phyloP scores from a whole-genome alignment of 176 grass and related monocot genomes.

The Rhynchospora pubera region DNA sequence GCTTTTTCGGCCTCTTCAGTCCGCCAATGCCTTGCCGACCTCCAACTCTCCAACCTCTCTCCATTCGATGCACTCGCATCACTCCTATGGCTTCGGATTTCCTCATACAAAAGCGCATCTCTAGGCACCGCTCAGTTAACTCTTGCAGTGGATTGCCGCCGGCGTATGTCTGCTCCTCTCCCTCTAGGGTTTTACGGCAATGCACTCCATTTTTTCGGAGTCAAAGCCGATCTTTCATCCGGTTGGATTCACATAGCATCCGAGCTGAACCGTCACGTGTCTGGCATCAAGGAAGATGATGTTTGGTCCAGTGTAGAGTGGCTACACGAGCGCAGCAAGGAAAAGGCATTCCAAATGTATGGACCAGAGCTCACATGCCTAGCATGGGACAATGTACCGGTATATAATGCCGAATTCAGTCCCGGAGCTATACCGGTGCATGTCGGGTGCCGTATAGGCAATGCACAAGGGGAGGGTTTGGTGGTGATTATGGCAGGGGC shows the following conservation, averaged over 20 bases:
- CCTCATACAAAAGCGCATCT: neutral
- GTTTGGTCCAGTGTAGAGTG: conserved; percentile 58
- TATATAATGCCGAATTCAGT: conserved; percentile 48
- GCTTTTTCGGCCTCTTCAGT: conserved; percentile 43
- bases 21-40: conserved; percentile 29
- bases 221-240: conserved; percentile 38
- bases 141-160: conserved; percentile 60
- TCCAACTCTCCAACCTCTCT: conserved; percentile 24
- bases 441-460: conserved; percentile 39
- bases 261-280: conserved; percentile 31
- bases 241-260: conserved; percentile 35
- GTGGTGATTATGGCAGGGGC: conserved; percentile 45
- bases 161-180: conserved; percentile 65
- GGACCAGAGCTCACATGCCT: conserved; percentile 84
- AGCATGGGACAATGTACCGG: conserved; percentile 52
- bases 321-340: conserved; percentile 35
- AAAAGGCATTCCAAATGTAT: conserved; percentile 64
- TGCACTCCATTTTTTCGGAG: conserved; percentile 43
- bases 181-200: conserved; percentile 68
- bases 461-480: conserved; percentile 41
- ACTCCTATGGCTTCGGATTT: conserved; percentile 64
- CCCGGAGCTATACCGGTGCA: conserved; percentile 28
- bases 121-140: conserved; percentile 37
- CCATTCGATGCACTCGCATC: conserved; percentile 57
- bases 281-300: conserved; percentile 40